Conservation (phyloP, 2,329 filamentous ascomycete species). For the Colletotrichum scovillei region DNA sequence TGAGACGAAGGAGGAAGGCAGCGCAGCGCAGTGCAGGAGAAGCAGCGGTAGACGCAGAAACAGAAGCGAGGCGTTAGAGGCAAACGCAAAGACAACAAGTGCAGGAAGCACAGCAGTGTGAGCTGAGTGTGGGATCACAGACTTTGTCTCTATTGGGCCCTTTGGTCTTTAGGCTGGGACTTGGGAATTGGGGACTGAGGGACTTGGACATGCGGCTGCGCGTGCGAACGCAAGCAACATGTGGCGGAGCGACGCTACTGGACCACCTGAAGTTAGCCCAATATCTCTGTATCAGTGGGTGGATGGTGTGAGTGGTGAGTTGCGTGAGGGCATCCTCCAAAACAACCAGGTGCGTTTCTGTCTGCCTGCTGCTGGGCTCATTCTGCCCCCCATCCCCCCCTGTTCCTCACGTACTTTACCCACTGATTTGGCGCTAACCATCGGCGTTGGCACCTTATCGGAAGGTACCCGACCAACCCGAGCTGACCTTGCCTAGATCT, state of each 20-base stretch:
- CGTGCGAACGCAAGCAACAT: conserved; percentile 15
- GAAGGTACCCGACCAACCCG: conserved; percentile 14
- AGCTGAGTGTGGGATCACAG: conserved; percentile 7
- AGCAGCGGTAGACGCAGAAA: not conserved
- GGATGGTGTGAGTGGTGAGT: too few relatives aligned
- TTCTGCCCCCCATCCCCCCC: not conserved
- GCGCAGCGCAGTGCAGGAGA: not conserved
- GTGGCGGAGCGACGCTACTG: conserved; percentile 32
- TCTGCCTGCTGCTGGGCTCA: conserved; percentile 20
- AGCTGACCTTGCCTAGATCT: conserved; percentile 21
- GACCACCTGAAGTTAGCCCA: conserved; percentile 9
- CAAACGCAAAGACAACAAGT: not conserved
- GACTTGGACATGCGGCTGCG: not conserved
- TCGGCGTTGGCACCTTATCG: conserved; percentile 9
- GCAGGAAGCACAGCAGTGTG: not conserved
- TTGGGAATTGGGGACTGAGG: not conserved
- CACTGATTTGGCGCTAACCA: conserved; percentile 11
- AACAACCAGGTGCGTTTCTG: conserved; percentile 9
- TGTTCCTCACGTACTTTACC: not conserved
- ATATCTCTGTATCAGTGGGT: too few relatives aligned
- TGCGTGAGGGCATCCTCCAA: not conserved
- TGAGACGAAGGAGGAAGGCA: conserved; percentile 28
- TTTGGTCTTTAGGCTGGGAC: not conserved
- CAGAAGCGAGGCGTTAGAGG: not conserved
- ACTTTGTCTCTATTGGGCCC: not conserved